A percentile compares a stretch with the other conserved stretches of the same genome.
These are phyloP conservation scores for Talaromyces thailandensis DNA, from an alignment of 495 filamentous ascomycete species.

Conservation along the genomic window DNA sequence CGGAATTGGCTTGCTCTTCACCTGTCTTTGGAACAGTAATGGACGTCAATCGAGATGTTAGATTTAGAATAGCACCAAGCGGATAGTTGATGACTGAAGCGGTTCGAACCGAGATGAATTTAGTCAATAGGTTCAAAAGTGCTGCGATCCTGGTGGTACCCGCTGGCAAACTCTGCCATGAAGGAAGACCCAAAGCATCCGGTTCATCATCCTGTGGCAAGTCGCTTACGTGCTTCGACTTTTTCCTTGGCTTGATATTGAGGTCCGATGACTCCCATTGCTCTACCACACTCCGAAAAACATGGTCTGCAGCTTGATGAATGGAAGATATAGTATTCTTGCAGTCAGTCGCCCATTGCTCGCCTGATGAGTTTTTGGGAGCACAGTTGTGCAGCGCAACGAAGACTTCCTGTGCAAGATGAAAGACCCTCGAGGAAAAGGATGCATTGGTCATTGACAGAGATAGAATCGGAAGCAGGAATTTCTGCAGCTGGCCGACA, in stretches of 20 bases:
- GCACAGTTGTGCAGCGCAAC: slow-evolving; percentile 65
- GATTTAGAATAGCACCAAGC: slow-evolving; percentile 53
- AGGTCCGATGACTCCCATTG: slow-evolving; percentile 60
- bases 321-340: slow-evolving; percentile 46
- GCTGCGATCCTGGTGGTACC: slow-evolving; percentile 60
- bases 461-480: slow-evolving; percentile 41
- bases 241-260: slow-evolving; percentile 12
- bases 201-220: slow-evolving; percentile 27
- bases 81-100: slow-evolving; percentile 52
- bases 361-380: slow-evolving; percentile 59
- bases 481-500: slow-evolving; percentile 51
- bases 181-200: slow-evolving; percentile 44
- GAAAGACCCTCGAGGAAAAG: slow-evolving; percentile 38
- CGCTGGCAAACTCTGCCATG: slow-evolving; percentile 62
- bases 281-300: slow-evolving; percentile 69
- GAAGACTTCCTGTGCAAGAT: slow-evolving; percentile 49
- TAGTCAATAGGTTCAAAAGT: slow-evolving; percentile 45
- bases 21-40: slow-evolving; percentile 45
- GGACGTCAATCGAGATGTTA: slow-evolving; percentile 59
- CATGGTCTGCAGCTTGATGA: slow-evolving; percentile 59
- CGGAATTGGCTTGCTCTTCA: slow-evolving; percentile 43
- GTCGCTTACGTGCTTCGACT: slow-evolving; percentile 22
- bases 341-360: slow-evolving; percentile 65
- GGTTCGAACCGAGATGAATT: slow-evolving; percentile 50
- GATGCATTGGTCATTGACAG: slow-evolving; percentile 19